phyloP scores from a whole-genome alignment of 805 yeast genomes.

The Nakazawaea anatomiae region DNA sequence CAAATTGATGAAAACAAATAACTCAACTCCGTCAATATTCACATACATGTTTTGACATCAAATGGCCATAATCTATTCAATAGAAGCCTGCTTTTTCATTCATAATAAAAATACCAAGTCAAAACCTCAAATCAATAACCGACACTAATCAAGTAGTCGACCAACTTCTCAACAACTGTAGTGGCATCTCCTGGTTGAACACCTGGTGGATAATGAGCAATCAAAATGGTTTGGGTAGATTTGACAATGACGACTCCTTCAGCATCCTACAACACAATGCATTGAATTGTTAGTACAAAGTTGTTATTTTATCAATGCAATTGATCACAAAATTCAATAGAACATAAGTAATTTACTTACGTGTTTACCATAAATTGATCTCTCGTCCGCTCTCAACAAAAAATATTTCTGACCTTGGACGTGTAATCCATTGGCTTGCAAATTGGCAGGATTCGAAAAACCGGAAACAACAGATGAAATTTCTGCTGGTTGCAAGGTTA shows the following conservation, averaged over 20 bases:
- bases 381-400: slow-evolving; percentile 80
- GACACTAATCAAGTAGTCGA: slow-evolving; percentile 86
- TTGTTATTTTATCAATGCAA: background rate
- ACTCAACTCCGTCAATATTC: too few relatives aligned
- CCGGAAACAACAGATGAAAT: slow-evolving; percentile 71
- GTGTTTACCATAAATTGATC: slow-evolving; percentile 90
- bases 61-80: too few relatives aligned
- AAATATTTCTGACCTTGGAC: slow-evolving; percentile 83
- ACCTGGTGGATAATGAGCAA: slow-evolving; percentile 93
- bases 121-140: slow-evolving; percentile 48
- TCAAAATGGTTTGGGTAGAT: slow-evolving; percentile 85
- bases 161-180: slow-evolving; percentile 89
- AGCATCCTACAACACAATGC: slow-evolving; percentile 43
- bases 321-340: background rate
- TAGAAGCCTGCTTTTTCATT: too few relatives aligned
- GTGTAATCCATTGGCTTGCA: slow-evolving; percentile 85
- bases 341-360: slow-evolving; percentile 10
- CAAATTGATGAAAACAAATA: too few relatives aligned
- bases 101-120: background rate
- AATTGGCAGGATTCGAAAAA: slow-evolving; percentile 67
- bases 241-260: slow-evolving; percentile 88
- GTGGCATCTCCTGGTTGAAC: slow-evolving; percentile 95
- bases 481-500: slow-evolving; percentile 63
- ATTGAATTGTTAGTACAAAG: background rate
- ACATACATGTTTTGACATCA: too few relatives aligned